These are phyloP conservation scores for Gynandropsis gynandra DNA, from an alignment of 345 rosid species.

Conservation along the genomic window DNA sequence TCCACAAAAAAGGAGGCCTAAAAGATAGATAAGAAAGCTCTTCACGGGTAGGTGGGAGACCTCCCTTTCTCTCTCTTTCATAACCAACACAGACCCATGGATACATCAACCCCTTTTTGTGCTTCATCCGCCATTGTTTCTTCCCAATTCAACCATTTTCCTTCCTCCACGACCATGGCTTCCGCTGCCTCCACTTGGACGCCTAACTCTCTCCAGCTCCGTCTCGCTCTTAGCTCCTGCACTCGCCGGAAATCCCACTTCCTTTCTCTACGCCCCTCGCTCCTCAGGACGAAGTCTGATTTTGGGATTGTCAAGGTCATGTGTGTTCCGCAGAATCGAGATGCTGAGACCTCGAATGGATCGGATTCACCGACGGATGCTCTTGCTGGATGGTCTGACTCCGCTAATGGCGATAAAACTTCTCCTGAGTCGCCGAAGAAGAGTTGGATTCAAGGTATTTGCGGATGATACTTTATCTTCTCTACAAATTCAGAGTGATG, in stretches of 20 bases:
- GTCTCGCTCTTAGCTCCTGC: slow-evolving; percentile 44
- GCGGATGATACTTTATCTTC: slow-evolving; percentile 13
- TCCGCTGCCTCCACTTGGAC: slow-evolving; percentile 45
- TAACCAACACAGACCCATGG: too few species aligned
- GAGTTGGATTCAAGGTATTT: slow-evolving; percentile 55
- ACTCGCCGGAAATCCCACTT: slow-evolving; percentile 23
- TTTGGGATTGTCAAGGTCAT: slow-evolving; percentile 18
- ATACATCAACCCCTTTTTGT: too few species aligned
- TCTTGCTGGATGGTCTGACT: slow-evolving; percentile 68
- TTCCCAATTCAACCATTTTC: slow-evolving; percentile 25
- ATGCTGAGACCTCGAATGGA: slow-evolving; percentile 25
- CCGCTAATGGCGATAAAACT: slow-evolving; percentile 31
- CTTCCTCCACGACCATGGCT: slow-evolving; percentile 31
- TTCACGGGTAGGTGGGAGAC: too few species aligned
- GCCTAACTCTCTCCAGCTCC: slow-evolving; percentile 83
- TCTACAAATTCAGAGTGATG: slow-evolving; percentile 9
- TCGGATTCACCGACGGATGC: slow-evolving; percentile 37
- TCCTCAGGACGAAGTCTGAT: slow-evolving; percentile 28
- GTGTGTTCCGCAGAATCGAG: slow-evolving; percentile 30
- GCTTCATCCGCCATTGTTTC: not conserved
- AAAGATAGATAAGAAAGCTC: too few species aligned
- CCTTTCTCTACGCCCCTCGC: slow-evolving; percentile 23
- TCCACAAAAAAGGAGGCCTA: too few species aligned
- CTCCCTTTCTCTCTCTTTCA: too few species aligned
- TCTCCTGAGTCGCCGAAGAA: slow-evolving; percentile 40